A percentile compares a stretch with the other conserved stretches of the same genome.
phyloP scores from a whole-genome alignment of 2,329 filamentous ascomycete species.

The Epichloe gansuensis region DNA sequence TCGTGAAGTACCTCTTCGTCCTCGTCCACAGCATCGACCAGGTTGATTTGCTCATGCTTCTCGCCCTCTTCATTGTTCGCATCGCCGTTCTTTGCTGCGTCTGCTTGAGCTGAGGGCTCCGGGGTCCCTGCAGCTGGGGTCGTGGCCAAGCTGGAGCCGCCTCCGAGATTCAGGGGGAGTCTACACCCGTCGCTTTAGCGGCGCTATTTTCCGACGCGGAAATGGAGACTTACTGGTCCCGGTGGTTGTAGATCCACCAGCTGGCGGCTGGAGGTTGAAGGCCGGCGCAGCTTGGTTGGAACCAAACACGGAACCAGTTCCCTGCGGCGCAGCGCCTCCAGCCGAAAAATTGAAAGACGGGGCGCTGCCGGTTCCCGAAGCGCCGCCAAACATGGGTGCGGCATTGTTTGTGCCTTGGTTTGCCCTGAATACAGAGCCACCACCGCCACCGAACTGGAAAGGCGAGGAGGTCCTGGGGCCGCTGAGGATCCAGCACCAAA shows the following conservation, averaged over 20 bases:
- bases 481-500: slow-evolving; percentile 23
- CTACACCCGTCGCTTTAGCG: slow-evolving; percentile 36
- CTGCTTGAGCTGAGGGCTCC: slow-evolving; percentile 38
- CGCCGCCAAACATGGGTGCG: slow-evolving; percentile 20
- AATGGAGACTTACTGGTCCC: slow-evolving; percentile 35
- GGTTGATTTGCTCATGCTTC: slow-evolving; percentile 56
- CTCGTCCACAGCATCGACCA: slow-evolving; percentile 57
- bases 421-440: slow-evolving; percentile 16
- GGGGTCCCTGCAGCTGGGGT: slow-evolving; percentile 48
- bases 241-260: slow-evolving; percentile 31
- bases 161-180: slow-evolving; percentile 44
- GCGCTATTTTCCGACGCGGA: slow-evolving; percentile 29
- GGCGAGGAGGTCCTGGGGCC: slow-evolving; percentile 15
- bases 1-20: slow-evolving; percentile 61
- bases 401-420: slow-evolving; percentile 12
- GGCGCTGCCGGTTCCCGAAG: slow-evolving; percentile 17
- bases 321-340: slow-evolving; percentile 18
- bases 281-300: slow-evolving; percentile 22
- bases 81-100: slow-evolving; percentile 25
- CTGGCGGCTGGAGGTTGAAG: slow-evolving; percentile 30
- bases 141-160: slow-evolving; percentile 48
- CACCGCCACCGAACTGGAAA: slow-evolving; percentile 27
- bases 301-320: slow-evolving; percentile 20
- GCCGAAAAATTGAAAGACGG: slow-evolving; percentile 28
- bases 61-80: slow-evolving; percentile 40